Percentiles rank a stretch among this genome's conserved stretches.
These are phyloP conservation scores for Cladosporium colombiae DNA, from an alignment of 2,329 filamentous ascomycete genomes.

Conservation along the genomic window DNA sequence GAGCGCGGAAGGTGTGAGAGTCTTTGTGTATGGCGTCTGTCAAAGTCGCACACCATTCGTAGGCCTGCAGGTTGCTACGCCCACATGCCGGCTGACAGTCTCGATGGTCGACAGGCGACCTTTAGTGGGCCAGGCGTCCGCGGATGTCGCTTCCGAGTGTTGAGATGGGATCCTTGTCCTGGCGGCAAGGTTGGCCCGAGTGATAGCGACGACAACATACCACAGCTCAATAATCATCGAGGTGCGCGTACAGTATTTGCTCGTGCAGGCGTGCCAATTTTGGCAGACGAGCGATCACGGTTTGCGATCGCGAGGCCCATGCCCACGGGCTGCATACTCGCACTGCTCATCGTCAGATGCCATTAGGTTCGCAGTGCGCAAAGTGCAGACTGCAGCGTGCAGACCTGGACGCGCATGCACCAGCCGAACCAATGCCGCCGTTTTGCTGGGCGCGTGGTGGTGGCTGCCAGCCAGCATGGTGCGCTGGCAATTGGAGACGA, in stretches of 20 bases:
- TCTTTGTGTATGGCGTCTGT: constrained; percentile 14
- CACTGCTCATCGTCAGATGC: constrained; percentile 9
- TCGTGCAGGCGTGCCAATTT: background rate
- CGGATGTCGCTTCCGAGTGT: constrained; percentile 15
- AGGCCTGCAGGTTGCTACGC: background rate
- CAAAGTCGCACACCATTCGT: constrained; percentile 7
- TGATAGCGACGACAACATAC: background rate
- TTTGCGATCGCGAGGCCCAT: background rate
- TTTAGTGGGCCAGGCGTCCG: background rate
- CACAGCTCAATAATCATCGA: background rate
- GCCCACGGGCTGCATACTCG: background rate
- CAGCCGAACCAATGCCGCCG: constrained; percentile 17
- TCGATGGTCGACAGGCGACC: background rate
- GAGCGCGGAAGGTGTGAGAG: background rate
- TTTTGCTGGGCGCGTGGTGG: constrained; percentile 9
- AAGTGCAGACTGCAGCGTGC: background rate
- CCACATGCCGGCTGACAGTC: constrained; percentile 13
- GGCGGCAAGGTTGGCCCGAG: background rate
- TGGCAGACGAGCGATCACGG: background rate
- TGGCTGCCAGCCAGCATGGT: constrained; percentile 2
- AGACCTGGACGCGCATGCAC: background rate
- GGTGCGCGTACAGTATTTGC: background rate
- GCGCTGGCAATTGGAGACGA: constrained; percentile 15
- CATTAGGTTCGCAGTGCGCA: background rate
- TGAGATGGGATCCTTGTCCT: constrained; percentile 8